Evolutionary conservation across 73 alveolate species (phyloP).

Genomic region (Paramecium biaurelia): DNA sequence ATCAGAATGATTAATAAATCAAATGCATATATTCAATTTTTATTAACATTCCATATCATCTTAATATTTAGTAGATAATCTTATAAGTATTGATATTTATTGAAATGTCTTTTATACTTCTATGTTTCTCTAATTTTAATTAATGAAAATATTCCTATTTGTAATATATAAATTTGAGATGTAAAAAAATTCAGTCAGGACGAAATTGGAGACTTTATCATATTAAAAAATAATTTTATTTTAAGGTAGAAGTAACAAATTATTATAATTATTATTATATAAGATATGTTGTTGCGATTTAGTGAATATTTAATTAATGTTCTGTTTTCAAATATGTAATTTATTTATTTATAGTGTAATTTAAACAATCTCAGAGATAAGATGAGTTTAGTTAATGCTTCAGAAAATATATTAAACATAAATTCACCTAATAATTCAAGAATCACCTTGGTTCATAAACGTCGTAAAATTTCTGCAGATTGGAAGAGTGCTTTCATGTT

Average conservation of each 20-base stretch:
- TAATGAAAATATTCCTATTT: no score
- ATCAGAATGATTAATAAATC: constrained; percentile 16
- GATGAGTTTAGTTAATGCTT: background rate
- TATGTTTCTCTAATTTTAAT: no score
- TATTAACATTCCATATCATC: background rate
- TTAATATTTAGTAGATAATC: background rate
- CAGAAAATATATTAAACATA: background rate
- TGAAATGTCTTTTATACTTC: background rate
- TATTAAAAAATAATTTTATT: no score
- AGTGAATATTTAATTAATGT: background rate
- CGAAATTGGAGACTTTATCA: no score
- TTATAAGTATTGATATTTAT: background rate
- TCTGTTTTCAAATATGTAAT: background rate
- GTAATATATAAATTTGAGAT: no score
- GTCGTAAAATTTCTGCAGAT: background rate
- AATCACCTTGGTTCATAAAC: background rate
- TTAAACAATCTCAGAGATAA: background rate
- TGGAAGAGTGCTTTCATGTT: background rate
- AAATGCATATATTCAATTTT: background rate
- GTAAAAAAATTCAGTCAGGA: no score
- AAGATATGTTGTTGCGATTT: background rate
- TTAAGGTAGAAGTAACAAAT: no score
- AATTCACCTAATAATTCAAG: background rate
- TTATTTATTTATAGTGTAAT: background rate
- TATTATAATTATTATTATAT: background rate